Evolutionary conservation across 2,329 filamentous ascomycete species (phyloP).

Genomic region (Xylaria multiplex): DNA sequence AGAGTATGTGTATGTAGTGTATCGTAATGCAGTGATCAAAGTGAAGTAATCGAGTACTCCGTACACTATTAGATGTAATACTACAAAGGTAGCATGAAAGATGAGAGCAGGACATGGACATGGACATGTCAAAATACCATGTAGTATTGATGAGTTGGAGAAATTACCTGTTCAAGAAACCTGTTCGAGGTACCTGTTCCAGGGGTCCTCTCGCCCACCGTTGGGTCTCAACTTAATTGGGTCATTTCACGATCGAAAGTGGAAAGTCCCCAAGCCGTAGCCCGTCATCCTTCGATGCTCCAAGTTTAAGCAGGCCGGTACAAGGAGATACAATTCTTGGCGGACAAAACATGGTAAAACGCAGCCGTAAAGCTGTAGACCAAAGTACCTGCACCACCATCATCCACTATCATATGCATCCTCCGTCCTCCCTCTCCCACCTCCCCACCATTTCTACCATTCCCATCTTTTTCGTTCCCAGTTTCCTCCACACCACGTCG

Average conservation of each 20-base stretch:
- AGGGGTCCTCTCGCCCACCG: no score
- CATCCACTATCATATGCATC: conserved; percentile 20
- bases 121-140: no score
- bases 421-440: background rate
- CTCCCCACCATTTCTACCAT: conserved; percentile 7
- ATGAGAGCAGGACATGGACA: no score
- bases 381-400: background rate
- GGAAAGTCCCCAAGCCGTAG: conserved; percentile 29
- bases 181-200: background rate
- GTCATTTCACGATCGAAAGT: conserved; percentile 19
- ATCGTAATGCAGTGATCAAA: no score
- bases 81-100: no score
- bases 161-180: background rate
- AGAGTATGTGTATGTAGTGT: background rate
- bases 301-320: no score
- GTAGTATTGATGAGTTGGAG: background rate
- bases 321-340: no score
- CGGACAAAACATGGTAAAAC: no score
- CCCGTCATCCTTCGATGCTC: conserved; percentile 9
- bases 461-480: conserved; percentile 14
- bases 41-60: no score
- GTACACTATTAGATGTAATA: no score
- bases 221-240: conserved; percentile 18
- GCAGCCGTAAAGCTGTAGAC: no score
- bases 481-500: conserved; percentile 18